Conservation (phyloP, 768 basidiomycete genomes). For the Daedaleopsis nitida region DNA sequence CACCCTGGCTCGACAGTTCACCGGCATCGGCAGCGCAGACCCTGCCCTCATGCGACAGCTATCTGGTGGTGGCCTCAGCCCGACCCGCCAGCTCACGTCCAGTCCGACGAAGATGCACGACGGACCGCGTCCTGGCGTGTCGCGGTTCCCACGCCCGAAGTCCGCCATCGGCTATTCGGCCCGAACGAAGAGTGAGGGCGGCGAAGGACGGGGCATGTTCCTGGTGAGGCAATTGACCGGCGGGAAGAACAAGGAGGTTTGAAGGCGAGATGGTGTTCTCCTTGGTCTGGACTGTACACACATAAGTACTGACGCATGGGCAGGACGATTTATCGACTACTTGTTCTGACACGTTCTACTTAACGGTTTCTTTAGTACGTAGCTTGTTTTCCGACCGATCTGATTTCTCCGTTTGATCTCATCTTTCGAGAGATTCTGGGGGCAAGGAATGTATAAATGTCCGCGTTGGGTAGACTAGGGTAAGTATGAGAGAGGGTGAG, state of each 20-base stretch:
- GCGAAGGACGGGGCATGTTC: conserved; percentile 75
- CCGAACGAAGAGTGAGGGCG: conserved; percentile 41
- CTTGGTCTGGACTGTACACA: conserved; percentile 10
- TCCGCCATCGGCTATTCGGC: conserved; percentile 71
- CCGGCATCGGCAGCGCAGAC: conserved; percentile 50
- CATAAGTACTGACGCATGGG: conserved; percentile 3
- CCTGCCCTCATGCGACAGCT: conserved; percentile 50
- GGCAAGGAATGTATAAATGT: neutral
- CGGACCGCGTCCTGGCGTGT: conserved; percentile 37
- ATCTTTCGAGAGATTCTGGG: neutral
- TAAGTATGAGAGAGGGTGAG: neutral
- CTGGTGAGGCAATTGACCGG: conserved; percentile 82
- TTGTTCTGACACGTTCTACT: conserved; percentile 7
- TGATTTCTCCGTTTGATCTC: neutral
- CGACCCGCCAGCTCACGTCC: conserved; percentile 60
- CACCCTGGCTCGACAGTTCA: conserved; percentile 75
- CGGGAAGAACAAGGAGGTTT: conserved; percentile 28
- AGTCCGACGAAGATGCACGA: conserved; percentile 75
- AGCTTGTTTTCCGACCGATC: neutral
- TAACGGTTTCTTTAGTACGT: conserved; percentile 5
- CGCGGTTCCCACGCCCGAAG: conserved; percentile 65
- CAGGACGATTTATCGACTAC: conserved; percentile 2
- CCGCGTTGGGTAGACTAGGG: neutral
- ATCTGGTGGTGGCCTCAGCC: conserved; percentile 68
- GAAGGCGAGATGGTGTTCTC: neutral